phyloP scores from a whole-genome alignment of 345 rosid genomes.

The Ricinus communis region DNA sequence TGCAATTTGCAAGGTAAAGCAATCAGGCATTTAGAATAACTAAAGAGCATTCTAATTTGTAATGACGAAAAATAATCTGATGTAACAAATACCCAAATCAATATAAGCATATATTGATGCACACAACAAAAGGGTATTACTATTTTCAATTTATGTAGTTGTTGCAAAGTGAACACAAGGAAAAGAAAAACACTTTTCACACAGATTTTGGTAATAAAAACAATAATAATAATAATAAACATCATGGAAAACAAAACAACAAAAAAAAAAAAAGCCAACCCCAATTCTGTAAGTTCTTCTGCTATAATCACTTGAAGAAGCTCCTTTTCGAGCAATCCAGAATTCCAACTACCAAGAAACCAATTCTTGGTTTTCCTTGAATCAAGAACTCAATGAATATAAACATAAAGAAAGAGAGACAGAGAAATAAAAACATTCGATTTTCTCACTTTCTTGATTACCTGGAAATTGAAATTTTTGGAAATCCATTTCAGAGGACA shows the following conservation, averaged over 20 bases:
- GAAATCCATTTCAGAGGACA: background rate
- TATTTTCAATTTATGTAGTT: background rate
- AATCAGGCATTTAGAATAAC: background rate
- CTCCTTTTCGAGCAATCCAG: no score
- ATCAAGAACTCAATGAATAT: background rate
- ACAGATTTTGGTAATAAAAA: background rate
- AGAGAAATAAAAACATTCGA: background rate
- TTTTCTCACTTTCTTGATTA: background rate
- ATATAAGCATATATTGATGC: background rate
- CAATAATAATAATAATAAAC: no score
- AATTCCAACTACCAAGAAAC: background rate
- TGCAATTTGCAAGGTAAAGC: no score
- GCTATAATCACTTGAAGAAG: no score
- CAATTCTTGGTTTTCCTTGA: background rate
- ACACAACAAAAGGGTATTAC: background rate
- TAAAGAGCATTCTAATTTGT: background rate
- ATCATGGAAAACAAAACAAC: no score
- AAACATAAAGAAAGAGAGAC: background rate
- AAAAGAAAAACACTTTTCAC: background rate
- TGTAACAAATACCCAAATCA: background rate
- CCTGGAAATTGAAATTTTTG: conserved; percentile 17
- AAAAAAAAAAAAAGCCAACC: no score
- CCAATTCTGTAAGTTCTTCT: no score
- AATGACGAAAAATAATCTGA: background rate
- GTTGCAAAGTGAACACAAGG: background rate